Evolutionary conservation across 106 monocot species (phyloP).

Genomic region (Dendrobium officinale): DNA sequence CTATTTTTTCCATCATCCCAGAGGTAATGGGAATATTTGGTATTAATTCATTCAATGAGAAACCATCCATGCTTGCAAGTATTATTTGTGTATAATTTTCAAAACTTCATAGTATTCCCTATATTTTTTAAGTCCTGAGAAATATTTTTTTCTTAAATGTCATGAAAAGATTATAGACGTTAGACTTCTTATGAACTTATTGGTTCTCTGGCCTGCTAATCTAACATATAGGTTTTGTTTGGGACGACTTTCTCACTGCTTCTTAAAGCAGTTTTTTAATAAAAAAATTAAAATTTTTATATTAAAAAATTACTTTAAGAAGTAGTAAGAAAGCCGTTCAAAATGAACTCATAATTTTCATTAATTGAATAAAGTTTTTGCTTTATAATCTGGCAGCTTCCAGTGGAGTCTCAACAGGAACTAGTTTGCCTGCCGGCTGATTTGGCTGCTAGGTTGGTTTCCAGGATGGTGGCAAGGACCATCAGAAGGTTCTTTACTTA

Average conservation of each 20-base stretch:
- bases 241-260: too few relatives aligned
- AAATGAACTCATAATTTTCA: neutral
- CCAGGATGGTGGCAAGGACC: slow-evolving; percentile 60
- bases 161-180: too few relatives aligned
- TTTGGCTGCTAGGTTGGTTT: slow-evolving; percentile 42
- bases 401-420: slow-evolving; percentile 51
- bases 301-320: too few relatives aligned
- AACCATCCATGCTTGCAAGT: neutral
- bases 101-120: neutral
- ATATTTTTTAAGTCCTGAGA: neutral
- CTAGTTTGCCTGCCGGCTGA: slow-evolving; percentile 49
- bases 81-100: neutral
- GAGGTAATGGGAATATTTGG: slow-evolving; percentile 38
- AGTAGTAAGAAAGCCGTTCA: too few relatives aligned
- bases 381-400: slow-evolving; percentile 29
- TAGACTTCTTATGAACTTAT: too few relatives aligned
- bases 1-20: slow-evolving; percentile 54
- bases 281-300: too few relatives aligned
- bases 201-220: too few relatives aligned
- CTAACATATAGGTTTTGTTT: too few relatives aligned
- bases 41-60: neutral
- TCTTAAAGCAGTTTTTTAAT: too few relatives aligned
- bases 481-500: slow-evolving; percentile 39
- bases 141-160: neutral
- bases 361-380: neutral